A percentile compares a stretch with the other conserved stretches of the same genome.
phyloP scores from a whole-genome alignment of 257 asterid genomes.

The Coffea eugenioides region DNA sequence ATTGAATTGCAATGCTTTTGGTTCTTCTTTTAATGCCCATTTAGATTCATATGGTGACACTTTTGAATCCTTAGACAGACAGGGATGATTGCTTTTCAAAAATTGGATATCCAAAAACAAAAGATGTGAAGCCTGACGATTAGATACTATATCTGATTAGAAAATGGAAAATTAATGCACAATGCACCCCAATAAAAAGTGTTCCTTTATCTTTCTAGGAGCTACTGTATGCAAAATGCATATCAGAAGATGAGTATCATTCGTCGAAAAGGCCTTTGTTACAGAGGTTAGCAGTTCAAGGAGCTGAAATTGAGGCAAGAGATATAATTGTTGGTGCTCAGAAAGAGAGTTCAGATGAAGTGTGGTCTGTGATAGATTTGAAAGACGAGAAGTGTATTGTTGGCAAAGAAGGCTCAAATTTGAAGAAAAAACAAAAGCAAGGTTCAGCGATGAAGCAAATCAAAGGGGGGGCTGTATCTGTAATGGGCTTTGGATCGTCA shows the following conservation, averaged over 20 bases:
- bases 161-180: neutral
- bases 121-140: neutral
- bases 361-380: constrained; percentile 68
- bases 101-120: neutral
- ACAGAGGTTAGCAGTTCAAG: constrained; percentile 87
- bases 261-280: constrained; percentile 79
- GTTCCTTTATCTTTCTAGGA: constrained; percentile 41
- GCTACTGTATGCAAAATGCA: constrained; percentile 68
- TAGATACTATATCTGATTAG: neutral
- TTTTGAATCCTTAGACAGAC: neutral
- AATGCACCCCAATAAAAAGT: neutral
- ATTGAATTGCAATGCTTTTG: neutral
- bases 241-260: constrained; percentile 88
- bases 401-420: constrained; percentile 23
- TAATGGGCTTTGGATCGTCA: constrained; percentile 49
- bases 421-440: constrained; percentile 35
- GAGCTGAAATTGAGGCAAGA: constrained; percentile 83
- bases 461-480: constrained; percentile 60
- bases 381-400: constrained; percentile 46
- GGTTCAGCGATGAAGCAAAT: constrained; percentile 41
- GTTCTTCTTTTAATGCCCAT: neutral
- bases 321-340: constrained; percentile 53
- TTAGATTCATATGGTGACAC: neutral
- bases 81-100: neutral
- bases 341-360: constrained; percentile 46